phyloP scores from a whole-genome alignment of 305 asterid genomes.

The Fraxinus sp. region DNA sequence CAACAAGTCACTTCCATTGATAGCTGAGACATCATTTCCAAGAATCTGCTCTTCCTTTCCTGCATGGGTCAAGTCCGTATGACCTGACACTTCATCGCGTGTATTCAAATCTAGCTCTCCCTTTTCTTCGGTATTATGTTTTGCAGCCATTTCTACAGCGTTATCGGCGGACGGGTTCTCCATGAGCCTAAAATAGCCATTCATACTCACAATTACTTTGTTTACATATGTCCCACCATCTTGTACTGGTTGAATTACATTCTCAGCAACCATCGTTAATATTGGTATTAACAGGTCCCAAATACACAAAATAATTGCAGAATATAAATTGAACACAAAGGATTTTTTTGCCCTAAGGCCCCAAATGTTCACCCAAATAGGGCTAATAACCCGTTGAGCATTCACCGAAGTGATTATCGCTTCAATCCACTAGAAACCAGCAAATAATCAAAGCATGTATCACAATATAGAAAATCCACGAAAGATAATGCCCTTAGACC shows the following conservation, averaged over 20 bases:
- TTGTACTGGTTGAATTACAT: constrained; percentile 12
- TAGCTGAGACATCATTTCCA: neutral
- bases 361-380: too few relatives aligned
- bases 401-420: too few relatives aligned
- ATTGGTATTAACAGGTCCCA: too few relatives aligned
- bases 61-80: neutral
- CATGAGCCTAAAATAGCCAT: constrained; percentile 1
- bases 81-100: constrained; percentile 4
- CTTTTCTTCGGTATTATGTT: constrained; percentile 19
- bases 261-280: constrained; percentile 26
- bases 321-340: too few relatives aligned
- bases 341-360: too few relatives aligned
- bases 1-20: constrained; percentile 7
- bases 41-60: constrained; percentile 4
- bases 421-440: too few relatives aligned
- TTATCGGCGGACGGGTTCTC: constrained; percentile 12
- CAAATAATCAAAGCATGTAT: too few relatives aligned
- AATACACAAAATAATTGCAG: too few relatives aligned
- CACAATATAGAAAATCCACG: too few relatives aligned
- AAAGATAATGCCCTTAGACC: too few relatives aligned
- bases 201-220: neutral
- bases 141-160: constrained; percentile 22
- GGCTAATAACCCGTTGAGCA: too few relatives aligned
- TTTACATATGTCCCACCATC: neutral
- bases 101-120: constrained; percentile 17